A percentile compares a stretch with the other conserved stretches of the same genome.
Conservation (phyloP, 192 early-diverging fungal species). For the Anaeromyces robustus region DNA sequence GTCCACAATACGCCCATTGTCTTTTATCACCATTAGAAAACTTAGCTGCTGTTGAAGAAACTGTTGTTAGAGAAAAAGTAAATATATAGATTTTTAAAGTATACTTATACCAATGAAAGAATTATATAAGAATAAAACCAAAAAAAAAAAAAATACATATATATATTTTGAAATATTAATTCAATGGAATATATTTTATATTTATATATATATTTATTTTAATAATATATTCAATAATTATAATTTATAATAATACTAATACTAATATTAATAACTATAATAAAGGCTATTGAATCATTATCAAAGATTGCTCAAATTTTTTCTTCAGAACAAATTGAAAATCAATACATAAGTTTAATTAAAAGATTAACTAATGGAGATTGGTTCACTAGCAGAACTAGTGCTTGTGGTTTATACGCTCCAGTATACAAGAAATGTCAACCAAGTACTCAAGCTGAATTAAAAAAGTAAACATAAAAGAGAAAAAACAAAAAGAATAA, state of each 20-base stretch:
- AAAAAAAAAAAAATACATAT: too few relatives aligned
- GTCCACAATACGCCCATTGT: constrained; percentile 67
- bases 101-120: too few relatives aligned
- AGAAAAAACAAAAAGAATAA: neutral
- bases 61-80: constrained; percentile 95
- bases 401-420: constrained; percentile 85
- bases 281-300: constrained; percentile 88
- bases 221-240: neutral
- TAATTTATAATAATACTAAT: too few relatives aligned
- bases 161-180: too few relatives aligned
- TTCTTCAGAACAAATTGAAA: constrained; percentile 66
- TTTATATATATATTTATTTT: too few relatives aligned
- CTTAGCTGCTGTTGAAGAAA: constrained; percentile 93
- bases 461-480: constrained; percentile 43
- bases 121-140: too few relatives aligned
- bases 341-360: constrained; percentile 78
- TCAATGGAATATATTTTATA: too few relatives aligned
- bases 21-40: constrained; percentile 88
- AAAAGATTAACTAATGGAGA: constrained; percentile 82
- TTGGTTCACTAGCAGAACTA: constrained; percentile 95
- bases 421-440: constrained; percentile 58
- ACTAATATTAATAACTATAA: too few relatives aligned
- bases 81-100: too few relatives aligned
- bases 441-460: constrained; percentile 62
- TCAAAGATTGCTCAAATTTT: constrained; percentile 65